phyloP scores from a whole-genome alignment of 345 rosid species.

The Acer campestre region DNA sequence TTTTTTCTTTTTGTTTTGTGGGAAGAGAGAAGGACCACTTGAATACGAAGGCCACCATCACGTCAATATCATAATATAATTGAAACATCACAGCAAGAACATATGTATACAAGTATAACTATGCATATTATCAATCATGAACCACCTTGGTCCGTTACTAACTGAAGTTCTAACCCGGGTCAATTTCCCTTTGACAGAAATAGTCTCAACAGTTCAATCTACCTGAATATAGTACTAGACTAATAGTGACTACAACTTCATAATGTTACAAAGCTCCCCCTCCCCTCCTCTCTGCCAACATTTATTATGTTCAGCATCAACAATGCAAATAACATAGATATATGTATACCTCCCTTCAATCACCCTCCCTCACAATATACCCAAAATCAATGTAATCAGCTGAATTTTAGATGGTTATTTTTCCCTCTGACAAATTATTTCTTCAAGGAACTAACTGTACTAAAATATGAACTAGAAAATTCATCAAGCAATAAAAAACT shows the following conservation, averaged over 20 bases:
- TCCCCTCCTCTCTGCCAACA: conserved; percentile 7
- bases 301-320: background rate
- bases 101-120: conserved; percentile 7
- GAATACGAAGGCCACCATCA: background rate
- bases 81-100: background rate
- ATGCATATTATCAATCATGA: background rate
- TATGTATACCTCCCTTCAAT: background rate
- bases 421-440: background rate
- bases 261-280: background rate
- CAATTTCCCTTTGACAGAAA: background rate
- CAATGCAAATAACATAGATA: background rate
- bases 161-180: background rate
- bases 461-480: background rate
- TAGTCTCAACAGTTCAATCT: background rate
- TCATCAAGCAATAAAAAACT: conserved; percentile 1
- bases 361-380: background rate
- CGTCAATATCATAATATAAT: background rate
- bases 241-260: background rate
- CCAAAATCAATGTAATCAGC: background rate
- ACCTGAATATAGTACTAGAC: background rate
- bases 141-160: background rate
- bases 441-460: background rate
- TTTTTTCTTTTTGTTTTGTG: background rate
- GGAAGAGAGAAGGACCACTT: background rate
- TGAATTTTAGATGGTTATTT: background rate